Base-by-base conservation (phyloP, 2,329 filamentous ascomycete species). In the Exserohilum turcica region DNA sequence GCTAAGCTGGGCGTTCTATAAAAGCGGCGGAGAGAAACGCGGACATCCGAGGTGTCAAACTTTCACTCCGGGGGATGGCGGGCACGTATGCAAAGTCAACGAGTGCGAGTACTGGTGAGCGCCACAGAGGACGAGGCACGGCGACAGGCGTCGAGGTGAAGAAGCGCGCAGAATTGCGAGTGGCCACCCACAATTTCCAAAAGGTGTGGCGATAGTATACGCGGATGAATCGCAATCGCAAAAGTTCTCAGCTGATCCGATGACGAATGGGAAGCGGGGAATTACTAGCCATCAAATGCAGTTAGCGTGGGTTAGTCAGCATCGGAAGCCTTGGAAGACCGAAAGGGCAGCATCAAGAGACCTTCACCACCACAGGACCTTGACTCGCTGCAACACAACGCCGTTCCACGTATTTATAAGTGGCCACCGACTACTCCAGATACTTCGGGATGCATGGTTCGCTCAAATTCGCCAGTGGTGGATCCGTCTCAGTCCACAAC, bases 1-100 rank as follows among this genome's bases (percentile, higher is more conserved):
- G 46, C 39, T 38, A 24, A 15, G 31, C 39, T 7, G 16, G 45
- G 8, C 44, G 43, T 46, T 28, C 42, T 38, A 37, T 12, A 49
- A 46, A 53, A 50, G 59, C 54, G 56, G 59, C 58, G 53, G 48
- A 12, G 15, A 19, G 28, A 18, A 48, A 47, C 33, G 32, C 33
- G 35, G 57, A 58, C 51, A 50, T 35, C 42, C 39, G 42, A 61
- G 52, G 33, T 13, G 48, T 52, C 37, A 31, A 49, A 31, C 39
- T 48, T 51, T 45, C 45, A 31, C 37, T 40, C 19, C 45, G 32
- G 35, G 39, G 16, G 33, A 32, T 31, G 16, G n/a, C 18, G 24
- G 43, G 19, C 32, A 29, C 27, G 16, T 32, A 29, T 19, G 16
- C 32, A 18, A 27, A 29, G 7, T 9, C 43, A 44, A 43, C 21